Percentiles rank a stretch among this genome's conserved stretches.
Evolutionary conservation across 2,329 filamentous ascomycete genomes (phyloP).

Genomic region (Chrysoporthe deuterocubensis): DNA sequence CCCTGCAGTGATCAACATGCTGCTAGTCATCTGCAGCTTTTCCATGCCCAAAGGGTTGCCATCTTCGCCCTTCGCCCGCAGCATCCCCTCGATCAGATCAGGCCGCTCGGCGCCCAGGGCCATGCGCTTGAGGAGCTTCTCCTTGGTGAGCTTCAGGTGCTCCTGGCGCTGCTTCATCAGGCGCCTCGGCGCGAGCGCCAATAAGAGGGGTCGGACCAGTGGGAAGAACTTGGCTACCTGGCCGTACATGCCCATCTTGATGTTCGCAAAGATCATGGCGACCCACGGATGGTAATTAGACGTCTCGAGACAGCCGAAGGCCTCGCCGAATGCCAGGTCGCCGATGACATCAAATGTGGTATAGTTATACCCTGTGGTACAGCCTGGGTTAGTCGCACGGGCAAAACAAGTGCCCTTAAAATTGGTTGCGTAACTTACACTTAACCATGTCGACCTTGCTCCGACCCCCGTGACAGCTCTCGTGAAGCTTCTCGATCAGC

Average conservation of each 20-base stretch:
- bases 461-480: constrained; percentile 9
- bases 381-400: background rate
- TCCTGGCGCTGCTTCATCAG: constrained; percentile 11
- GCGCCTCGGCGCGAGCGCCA: constrained; percentile 10
- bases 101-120: constrained; percentile 17
- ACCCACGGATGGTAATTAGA: constrained; percentile 27
- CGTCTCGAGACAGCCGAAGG: constrained; percentile 25
- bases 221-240: constrained; percentile 16
- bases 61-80: constrained; percentile 18
- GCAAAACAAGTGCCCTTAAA: background rate
- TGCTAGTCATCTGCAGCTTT: constrained; percentile 6
- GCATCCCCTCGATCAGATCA: constrained; percentile 26
- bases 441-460: constrained; percentile 12
- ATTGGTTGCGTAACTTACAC: constrained; percentile 2
- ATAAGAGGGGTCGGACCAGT: constrained; percentile 1
- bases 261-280: constrained; percentile 25
- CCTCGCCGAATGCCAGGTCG: constrained; percentile 26
- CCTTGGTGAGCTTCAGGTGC: constrained; percentile 19
- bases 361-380: constrained; percentile 24
- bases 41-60: background rate
- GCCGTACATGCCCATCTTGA: constrained; percentile 15
- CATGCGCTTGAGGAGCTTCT: constrained; percentile 26
- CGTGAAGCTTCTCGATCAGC: constrained; percentile 14
- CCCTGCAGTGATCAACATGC: constrained; percentile 22
- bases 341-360: constrained; percentile 27